phyloP scores from a whole-genome alignment of 1,284 basidiomycete genomes.

The Microbotryomycetes sp. region DNA sequence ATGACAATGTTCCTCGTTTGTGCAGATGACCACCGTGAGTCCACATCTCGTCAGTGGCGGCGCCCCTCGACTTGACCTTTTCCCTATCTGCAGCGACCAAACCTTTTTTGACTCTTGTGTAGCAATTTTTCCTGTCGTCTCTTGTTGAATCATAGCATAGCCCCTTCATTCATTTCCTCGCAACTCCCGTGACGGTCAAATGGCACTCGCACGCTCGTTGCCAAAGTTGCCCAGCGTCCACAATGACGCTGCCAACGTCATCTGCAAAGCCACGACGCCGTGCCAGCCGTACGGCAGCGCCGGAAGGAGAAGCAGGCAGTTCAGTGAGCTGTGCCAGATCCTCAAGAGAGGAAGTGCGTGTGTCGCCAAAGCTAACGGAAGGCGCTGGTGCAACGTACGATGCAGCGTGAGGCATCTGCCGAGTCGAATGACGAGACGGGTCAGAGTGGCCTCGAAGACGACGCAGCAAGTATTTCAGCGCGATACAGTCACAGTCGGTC shows the following conservation, averaged over 20 bases:
- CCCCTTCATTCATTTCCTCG: neutral
- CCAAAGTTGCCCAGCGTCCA: neutral
- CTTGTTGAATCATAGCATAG: neutral
- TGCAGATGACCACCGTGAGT: neutral
- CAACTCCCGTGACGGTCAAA: neutral
- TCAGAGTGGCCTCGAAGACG: conserved; percentile 6
- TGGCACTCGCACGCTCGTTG: neutral
- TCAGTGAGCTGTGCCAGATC: neutral
- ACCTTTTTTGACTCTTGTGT: neutral
- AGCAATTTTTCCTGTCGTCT: too few species aligned
- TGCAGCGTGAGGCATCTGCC: conserved; percentile 30
- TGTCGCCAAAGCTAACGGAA: too few species aligned
- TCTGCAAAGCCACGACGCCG: neutral
- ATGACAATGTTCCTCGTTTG: neutral
- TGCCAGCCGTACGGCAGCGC: neutral
- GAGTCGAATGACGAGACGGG: conserved; percentile 31
- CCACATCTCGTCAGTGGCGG: too few species aligned
- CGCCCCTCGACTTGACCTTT: too few species aligned
- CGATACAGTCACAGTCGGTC: neutral
- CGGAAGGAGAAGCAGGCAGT: neutral
- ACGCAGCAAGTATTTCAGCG: neutral
- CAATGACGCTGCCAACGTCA: too few species aligned
- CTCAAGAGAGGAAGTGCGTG: too few species aligned
- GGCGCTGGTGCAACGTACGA: too few species aligned
- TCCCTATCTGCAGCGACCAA: neutral